Evolutionary conservation across 2,329 filamentous ascomycete species (phyloP).

Genomic region (Cadophora gregata): DNA sequence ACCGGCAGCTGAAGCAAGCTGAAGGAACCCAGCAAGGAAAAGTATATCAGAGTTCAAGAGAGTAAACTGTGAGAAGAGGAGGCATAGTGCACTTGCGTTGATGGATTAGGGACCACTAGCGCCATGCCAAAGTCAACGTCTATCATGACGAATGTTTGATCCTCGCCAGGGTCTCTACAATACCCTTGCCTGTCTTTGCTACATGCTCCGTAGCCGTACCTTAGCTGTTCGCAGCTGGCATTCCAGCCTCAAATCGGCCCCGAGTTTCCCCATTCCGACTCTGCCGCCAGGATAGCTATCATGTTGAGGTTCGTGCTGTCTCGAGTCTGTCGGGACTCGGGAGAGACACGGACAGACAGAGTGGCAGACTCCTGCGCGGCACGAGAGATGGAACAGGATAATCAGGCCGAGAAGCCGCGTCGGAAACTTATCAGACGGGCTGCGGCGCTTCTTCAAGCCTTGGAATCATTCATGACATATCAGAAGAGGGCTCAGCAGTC

Average conservation of each 20-base stretch:
- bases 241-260: constrained; percentile 4
- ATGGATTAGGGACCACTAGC: neutral
- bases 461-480: neutral
- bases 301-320: neutral
- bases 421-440: constrained; percentile 2
- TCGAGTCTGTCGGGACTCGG: neutral
- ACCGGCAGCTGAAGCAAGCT: constrained; percentile 11
- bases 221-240: neutral
- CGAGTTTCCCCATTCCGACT: constrained; percentile 5
- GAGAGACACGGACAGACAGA: neutral
- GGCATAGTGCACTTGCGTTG: neutral
- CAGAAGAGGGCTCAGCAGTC: neutral
- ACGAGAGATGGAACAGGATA: neutral
- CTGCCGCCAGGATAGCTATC: neutral
- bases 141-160: constrained; percentile 3
- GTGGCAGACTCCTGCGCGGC: neutral
- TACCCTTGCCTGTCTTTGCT: neutral
- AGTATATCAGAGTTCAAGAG: neutral
- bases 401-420: constrained; percentile 4
- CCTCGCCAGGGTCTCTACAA: neutral
- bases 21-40: constrained; percentile 4
- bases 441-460: neutral
- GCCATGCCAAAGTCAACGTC: neutral
- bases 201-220: neutral
- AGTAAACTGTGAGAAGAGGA: constrained; percentile 2